phyloP scores from a whole-genome alignment of 495 filamentous ascomycete genomes.

The Hypoxylon intermedium region DNA sequence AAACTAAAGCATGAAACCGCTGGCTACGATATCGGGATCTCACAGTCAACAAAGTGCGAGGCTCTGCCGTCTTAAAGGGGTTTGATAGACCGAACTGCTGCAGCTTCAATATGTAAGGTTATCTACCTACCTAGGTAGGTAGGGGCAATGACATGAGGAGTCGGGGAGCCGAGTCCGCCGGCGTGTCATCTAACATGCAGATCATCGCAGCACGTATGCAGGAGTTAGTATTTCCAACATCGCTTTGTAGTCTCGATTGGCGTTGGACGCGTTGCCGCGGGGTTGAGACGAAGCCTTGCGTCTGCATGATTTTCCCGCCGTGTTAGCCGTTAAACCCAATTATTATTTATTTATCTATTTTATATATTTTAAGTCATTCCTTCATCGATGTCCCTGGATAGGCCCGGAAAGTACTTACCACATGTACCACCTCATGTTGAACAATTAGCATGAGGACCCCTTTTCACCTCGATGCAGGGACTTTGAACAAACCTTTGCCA shows the following conservation, averaged over 20 bases:
- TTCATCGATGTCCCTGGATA: not conserved
- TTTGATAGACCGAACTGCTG: slow-evolving; percentile 10
- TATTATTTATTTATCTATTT: not conserved
- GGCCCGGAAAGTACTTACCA: too few species aligned
- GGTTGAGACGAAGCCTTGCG: slow-evolving; percentile 29
- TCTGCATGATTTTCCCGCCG: slow-evolving; percentile 12
- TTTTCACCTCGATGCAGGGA: slow-evolving; percentile 13
- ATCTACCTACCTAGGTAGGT: too few species aligned
- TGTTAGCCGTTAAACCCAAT: slow-evolving; percentile 15
- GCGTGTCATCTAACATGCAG: slow-evolving; percentile 14
- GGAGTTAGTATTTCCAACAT: slow-evolving; percentile 7
- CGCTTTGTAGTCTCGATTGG: slow-evolving; percentile 10
- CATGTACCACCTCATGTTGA: too few species aligned
- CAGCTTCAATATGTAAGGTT: not conserved
- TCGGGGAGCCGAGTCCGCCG: slow-evolving; percentile 4
- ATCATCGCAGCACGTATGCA: slow-evolving; percentile 24
- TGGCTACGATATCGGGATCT: not conserved
- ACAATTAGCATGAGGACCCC: not conserved
- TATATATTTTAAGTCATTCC: not conserved
- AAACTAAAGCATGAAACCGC: not conserved
- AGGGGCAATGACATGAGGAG: not conserved
- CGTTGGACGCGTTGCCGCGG: slow-evolving; percentile 16
- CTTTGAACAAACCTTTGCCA: slow-evolving; percentile 1
- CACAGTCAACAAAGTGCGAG: slow-evolving; percentile 4
- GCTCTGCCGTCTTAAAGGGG: slow-evolving; percentile 26